phyloP scores from a whole-genome alignment of 106 monocot genomes.

The Dioscorea zingiberensis region DNA sequence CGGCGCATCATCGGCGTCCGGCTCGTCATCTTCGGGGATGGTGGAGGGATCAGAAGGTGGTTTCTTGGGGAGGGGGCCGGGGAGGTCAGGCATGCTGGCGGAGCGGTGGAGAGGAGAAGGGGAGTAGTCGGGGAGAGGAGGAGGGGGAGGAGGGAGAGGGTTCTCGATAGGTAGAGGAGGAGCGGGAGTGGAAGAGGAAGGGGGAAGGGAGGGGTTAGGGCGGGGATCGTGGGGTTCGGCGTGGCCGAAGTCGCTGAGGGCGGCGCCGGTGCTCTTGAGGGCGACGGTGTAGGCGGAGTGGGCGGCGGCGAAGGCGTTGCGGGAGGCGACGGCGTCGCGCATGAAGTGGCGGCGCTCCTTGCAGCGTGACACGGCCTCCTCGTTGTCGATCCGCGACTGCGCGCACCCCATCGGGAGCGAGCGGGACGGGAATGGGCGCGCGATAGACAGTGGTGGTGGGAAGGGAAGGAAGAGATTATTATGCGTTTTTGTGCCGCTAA shows the following conservation, averaged over 20 bases:
- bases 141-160: slow-evolving; percentile 45
- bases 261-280: slow-evolving; percentile 75
- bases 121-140: slow-evolving; percentile 40
- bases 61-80: slow-evolving; percentile 16
- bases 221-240: slow-evolving; percentile 15
- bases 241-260: slow-evolving; percentile 66
- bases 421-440: too few relatives aligned
- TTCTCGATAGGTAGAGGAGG: slow-evolving; percentile 15
- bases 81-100: slow-evolving; percentile 73
- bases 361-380: slow-evolving; percentile 78
- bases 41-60: slow-evolving; percentile 10
- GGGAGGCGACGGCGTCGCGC: slow-evolving; percentile 46
- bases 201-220: not conserved
- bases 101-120: slow-evolving; percentile 64
- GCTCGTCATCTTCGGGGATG: slow-evolving; percentile 42
- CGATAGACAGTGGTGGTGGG: too few relatives aligned
- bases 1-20: too few relatives aligned
- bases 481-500: too few relatives aligned
- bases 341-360: slow-evolving; percentile 61
- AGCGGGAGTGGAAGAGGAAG: not conserved
- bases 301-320: slow-evolving; percentile 94
- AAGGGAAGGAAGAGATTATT: too few relatives aligned
- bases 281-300: slow-evolving; percentile 66
- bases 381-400: slow-evolving; percentile 83
- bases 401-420: slow-evolving; percentile 69